Percentiles rank a stretch among this genome's conserved stretches.
These are phyloP conservation scores for Colletotrichum cordylinicola DNA, from an alignment of 2,329 filamentous ascomycete genomes.

Conservation along the genomic window DNA sequence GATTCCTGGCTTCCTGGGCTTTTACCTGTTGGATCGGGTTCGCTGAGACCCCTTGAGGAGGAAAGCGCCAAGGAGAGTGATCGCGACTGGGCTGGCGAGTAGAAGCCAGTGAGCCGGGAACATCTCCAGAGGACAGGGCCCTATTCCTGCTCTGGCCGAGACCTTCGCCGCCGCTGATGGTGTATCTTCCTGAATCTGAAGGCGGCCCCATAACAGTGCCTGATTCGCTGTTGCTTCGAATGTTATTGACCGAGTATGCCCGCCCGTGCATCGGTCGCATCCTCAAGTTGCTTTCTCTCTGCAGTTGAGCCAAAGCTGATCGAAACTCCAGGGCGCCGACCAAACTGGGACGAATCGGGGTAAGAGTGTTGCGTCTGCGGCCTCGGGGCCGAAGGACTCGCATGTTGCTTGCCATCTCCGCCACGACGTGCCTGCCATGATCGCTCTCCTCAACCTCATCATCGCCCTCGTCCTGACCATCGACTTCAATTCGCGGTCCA, in stretches of 20 bases:
- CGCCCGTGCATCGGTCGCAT: slow-evolving; percentile 72
- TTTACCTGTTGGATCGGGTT: slow-evolving; percentile 9
- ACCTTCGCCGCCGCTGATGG: slow-evolving; percentile 17
- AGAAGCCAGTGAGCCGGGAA: slow-evolving; percentile 27
- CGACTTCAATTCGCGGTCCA: slow-evolving; percentile 53
- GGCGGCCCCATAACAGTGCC: slow-evolving; percentile 7
- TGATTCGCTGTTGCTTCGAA: slow-evolving; percentile 19
- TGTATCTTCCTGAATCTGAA: slow-evolving; percentile 10
- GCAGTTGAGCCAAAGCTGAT: slow-evolving; percentile 85
- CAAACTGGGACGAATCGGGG: slow-evolving; percentile 88
- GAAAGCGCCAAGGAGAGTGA: slow-evolving; percentile 15
- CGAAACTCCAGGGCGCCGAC: slow-evolving; percentile 94
- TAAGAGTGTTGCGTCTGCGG: slow-evolving; percentile 75
- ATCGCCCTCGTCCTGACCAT: slow-evolving; percentile 37
- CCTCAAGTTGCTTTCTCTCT: slow-evolving; percentile 79
- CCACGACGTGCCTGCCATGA: slow-evolving; percentile 70
- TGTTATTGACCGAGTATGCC: slow-evolving; percentile 47
- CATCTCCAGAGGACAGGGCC: slow-evolving; percentile 53
- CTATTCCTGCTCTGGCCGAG: slow-evolving; percentile 38
- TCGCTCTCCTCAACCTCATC: slow-evolving; percentile 57
- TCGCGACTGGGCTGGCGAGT: slow-evolving; percentile 10
- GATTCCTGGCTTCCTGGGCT: slow-evolving; percentile 25
- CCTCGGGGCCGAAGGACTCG: slow-evolving; percentile 75
- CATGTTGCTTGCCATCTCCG: slow-evolving; percentile 93
- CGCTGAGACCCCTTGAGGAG: not conserved